Base-by-base conservation (phyloP, 768 basidiomycete genomes). In the Boletus patriciae region DNA sequence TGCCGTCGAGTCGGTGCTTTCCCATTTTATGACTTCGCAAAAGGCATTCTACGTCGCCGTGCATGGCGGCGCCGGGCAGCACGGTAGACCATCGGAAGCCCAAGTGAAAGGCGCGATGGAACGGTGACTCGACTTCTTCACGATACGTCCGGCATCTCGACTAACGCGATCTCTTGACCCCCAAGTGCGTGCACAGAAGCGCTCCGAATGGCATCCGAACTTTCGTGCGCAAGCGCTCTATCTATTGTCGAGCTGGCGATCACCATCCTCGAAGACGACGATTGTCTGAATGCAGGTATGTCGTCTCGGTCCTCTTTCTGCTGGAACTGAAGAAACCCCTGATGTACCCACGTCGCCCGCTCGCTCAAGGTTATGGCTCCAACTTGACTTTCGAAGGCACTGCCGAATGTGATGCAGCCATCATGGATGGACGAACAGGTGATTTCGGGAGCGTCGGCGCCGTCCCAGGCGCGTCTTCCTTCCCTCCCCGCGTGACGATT, bases 401-500 rank as follows among this genome's bases (percentile, higher is more conserved):
- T 3, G 90, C 92, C 18, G 91, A 93, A 72, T 92, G 91, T 62
- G 91, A 93, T 62, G 90, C 91, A 9, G 80, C 88, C 13, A 75
- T 92, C 54, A 89, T 90, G 84, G 73, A 76, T 21, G 80, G 81
- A 23, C 68, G 65, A 43, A 68, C 70, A 0, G 66, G 70, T 21
- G 70, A 73, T n/a, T 93, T 88, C 66, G 91, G 89, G 27, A 83
- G 86, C 61, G 80, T 86, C 18, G 92, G 88, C 43, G 91, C 90
- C 4, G 77, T 88, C 29, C 77, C 85, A 68, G 88, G 89, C 86
- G 63, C 40, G 62, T 62, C 42, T 34, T 34, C 3, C 7, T 40
- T 19, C 10, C n/a, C 29, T 29, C 7, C 18, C 33, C 4, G 12
- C 44, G 0, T 21, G 46, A 48, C n/a, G 52, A 61, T 50, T 37